phyloP scores from a whole-genome alignment of 176 grass and related monocot genomes.

The barley (Hordeum vulgare) region MorexV3_pseudomolecules_assembly NC_058524.1:18532704-18533203 shows the following conservation, averaged over 20 bases:
- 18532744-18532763: too few species aligned
- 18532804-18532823: background rate
- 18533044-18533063: constrained; percentile 31
- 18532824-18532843: background rate
- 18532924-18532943: background rate
- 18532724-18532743: too few species aligned
- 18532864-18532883: constrained; percentile 45
- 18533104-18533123: constrained; percentile 83
- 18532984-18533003: background rate
- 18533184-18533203: constrained; percentile 32
- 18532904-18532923: background rate
- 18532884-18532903: constrained; percentile 19
- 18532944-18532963: background rate
- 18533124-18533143: background rate
- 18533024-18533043: background rate
- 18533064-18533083: constrained; percentile 41
- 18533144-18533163: constrained; percentile 31
- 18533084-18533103: constrained; percentile 54
- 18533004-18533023: background rate
- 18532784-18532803: background rate
- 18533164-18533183: background rate
- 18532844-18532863: constrained; percentile 7
- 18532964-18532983: constrained; percentile 19
- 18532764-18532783: too few species aligned
- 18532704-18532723: too few species aligned